Conservation (phyloP, 345 rosid species). For the Hibiscus tridactylites region DNA sequence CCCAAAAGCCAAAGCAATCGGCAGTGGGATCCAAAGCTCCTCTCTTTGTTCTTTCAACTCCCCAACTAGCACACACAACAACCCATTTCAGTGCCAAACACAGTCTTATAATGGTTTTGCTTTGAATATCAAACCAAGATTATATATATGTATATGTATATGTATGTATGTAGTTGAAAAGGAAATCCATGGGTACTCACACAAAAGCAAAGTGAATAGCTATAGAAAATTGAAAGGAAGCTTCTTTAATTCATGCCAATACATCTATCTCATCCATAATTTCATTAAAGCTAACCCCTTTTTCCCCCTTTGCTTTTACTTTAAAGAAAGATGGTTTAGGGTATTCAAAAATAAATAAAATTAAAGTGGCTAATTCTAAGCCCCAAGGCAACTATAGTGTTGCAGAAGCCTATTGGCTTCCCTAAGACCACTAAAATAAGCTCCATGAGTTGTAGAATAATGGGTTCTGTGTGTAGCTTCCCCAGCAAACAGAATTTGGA, state of each 20-base stretch:
- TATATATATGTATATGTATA: background rate
- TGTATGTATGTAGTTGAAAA: background rate
- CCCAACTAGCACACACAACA: background rate
- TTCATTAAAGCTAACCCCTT: background rate
- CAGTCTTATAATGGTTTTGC: conserved; percentile 25
- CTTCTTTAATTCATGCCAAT: conserved; percentile 40
- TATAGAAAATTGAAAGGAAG: conserved; percentile 26
- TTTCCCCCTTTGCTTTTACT: conserved; percentile 12
- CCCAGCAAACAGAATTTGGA: conserved; percentile 92
- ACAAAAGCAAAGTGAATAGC: conserved; percentile 16
- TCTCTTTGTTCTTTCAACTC: conserved; percentile 17
- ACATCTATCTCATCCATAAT: conserved; percentile 34
- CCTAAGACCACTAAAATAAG: conserved; percentile 87
- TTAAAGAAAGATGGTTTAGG: conserved; percentile 22
- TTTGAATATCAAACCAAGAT: conserved; percentile 16
- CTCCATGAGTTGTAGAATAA: conserved; percentile 96
- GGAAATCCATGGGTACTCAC: conserved; percentile 11
- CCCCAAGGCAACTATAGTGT: conserved; percentile 54
- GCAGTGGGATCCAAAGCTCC: conserved; percentile 40
- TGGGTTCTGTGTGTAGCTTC: conserved; percentile 96
- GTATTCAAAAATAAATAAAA: conserved; percentile 17
- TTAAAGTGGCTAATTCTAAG: conserved; percentile 28
- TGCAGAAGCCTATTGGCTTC: conserved; percentile 95
- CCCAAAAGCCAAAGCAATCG: conserved; percentile 22
- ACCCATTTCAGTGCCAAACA: conserved; percentile 20